Conservation (phyloP, 129 eudicot genomes). For the Artemisia argyi region DNA sequence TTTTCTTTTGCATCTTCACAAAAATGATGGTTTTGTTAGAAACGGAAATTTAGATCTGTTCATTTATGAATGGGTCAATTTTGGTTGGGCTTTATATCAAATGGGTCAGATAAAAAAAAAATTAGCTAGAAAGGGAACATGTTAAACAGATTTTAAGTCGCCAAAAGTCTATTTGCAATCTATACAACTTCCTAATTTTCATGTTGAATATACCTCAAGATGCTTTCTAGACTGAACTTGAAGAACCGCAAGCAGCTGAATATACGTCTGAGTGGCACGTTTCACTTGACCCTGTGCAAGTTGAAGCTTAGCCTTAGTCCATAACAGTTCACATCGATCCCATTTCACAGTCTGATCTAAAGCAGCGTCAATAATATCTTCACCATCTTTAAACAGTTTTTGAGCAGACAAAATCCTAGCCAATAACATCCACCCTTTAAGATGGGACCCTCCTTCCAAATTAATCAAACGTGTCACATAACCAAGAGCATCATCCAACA, state of each 20-base stretch:
- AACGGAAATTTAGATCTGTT: neutral
- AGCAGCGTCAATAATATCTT: constrained; percentile 68
- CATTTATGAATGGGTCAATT: too few species aligned
- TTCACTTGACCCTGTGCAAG: constrained; percentile 73
- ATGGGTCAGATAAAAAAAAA: too few species aligned
- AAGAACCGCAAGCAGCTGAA: constrained; percentile 71
- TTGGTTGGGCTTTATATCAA: too few species aligned
- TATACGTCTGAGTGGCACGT: constrained; percentile 66
- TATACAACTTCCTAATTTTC: too few species aligned
- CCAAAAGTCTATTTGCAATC: too few species aligned
- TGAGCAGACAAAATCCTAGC: constrained; percentile 76
- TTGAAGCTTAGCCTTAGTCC: constrained; percentile 83
- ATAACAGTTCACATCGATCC: constrained; percentile 72
- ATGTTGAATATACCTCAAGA: constrained; percentile 13
- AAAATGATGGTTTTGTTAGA: neutral
- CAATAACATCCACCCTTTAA: constrained; percentile 65
- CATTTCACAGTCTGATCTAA: constrained; percentile 83
- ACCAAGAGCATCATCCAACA: constrained; percentile 66
- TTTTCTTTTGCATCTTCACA: neutral
- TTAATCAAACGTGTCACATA: constrained; percentile 47
- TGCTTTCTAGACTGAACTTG: constrained; percentile 49
- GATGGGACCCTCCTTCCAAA: constrained; percentile 69
- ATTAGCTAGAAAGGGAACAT: too few species aligned
- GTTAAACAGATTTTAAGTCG: too few species aligned
- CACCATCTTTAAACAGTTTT: constrained; percentile 57